Evolutionary conservation across 164 flowering plant genomes (phyloP).

Genomic region (Euptelea pleiosperma): DNA sequence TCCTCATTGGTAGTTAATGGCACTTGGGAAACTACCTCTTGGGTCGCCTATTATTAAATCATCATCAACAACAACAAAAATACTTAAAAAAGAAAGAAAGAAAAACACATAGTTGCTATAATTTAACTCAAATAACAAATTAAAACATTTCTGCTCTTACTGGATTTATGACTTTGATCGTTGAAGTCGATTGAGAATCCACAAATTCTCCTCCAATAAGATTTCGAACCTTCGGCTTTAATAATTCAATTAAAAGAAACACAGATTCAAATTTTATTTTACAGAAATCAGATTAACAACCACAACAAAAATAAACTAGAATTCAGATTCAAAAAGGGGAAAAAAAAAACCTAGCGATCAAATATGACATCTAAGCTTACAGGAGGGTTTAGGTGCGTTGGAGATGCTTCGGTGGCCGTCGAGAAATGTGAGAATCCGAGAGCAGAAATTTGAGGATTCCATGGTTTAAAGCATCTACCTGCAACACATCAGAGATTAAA

Average conservation of each 20-base stretch:
- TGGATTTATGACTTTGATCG: slow-evolving; percentile 67
- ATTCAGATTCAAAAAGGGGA: background rate
- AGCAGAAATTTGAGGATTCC: slow-evolving; percentile 40
- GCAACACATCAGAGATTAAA: slow-evolving; percentile 19
- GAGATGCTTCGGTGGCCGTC: slow-evolving; percentile 45
- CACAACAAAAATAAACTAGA: no score
- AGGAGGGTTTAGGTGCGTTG: slow-evolving; percentile 34
- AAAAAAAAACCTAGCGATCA: background rate
- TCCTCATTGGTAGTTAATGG: slow-evolving; percentile 78
- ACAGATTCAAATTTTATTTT: no score
- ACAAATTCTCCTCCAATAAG: slow-evolving; percentile 68
- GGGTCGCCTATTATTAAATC: slow-evolving; percentile 89
- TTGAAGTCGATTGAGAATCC: slow-evolving; percentile 45
- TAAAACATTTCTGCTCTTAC: slow-evolving; percentile 41
- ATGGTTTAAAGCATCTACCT: slow-evolving; percentile 41
- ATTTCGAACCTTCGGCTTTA: slow-evolving; percentile 49
- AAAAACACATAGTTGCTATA: background rate
- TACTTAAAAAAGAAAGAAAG: no score
- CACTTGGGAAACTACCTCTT: slow-evolving; percentile 75
- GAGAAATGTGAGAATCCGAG: slow-evolving; percentile 26
- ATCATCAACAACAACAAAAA: background rate
- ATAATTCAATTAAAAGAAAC: background rate
- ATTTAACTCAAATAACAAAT: background rate
- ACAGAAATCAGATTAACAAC: no score
- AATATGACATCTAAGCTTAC: slow-evolving; percentile 41